A percentile compares a stretch with the other conserved stretches of the same genome.
Evolutionary conservation across 2,329 filamentous ascomycete genomes (phyloP).

Genomic region (Stachybotrys echinatus): DNA sequence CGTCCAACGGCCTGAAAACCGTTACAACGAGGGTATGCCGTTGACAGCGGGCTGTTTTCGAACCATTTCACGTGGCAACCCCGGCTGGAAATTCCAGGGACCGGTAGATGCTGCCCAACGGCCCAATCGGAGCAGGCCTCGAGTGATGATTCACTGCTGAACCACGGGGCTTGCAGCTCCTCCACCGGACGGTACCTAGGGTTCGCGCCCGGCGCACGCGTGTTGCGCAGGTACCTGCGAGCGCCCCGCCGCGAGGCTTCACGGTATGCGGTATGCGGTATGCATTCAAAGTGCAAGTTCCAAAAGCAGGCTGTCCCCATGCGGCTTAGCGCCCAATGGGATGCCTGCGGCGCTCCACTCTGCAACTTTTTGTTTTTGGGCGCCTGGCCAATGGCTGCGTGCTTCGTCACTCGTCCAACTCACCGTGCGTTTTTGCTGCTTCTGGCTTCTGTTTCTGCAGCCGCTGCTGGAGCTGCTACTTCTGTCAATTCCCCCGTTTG

Average conservation of each 20-base stretch:
- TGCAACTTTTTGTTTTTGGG: slow-evolving; percentile 20
- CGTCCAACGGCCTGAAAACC: too few species aligned
- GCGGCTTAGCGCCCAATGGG: background rate
- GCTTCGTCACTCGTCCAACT: slow-evolving; percentile 12
- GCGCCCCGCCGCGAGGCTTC: background rate
- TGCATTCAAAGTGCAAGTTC: too few species aligned
- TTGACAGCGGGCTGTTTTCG: background rate
- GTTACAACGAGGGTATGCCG: too few species aligned
- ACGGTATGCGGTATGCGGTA: too few species aligned
- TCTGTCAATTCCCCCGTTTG: slow-evolving; percentile 3
- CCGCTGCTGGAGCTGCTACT: slow-evolving; percentile 3
- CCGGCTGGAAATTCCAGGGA: background rate
- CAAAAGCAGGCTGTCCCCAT: too few species aligned
- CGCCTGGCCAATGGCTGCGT: slow-evolving; percentile 20
- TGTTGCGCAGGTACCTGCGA: background rate
- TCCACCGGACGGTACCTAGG: background rate
- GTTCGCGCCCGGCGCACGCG: background rate
- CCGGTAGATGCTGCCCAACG: background rate
- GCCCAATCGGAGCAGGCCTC: background rate
- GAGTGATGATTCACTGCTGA: background rate
- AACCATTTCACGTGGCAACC: background rate
- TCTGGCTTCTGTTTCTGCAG: too few species aligned
- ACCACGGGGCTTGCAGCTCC: background rate
- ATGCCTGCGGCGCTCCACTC: background rate
- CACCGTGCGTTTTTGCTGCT: slow-evolving; percentile 1